A percentile compares a stretch with the other conserved stretches of the same genome.
Evolutionary conservation across 805 yeast genomes (phyloP).

Genomic region (Metschnikowia matae): DNA sequence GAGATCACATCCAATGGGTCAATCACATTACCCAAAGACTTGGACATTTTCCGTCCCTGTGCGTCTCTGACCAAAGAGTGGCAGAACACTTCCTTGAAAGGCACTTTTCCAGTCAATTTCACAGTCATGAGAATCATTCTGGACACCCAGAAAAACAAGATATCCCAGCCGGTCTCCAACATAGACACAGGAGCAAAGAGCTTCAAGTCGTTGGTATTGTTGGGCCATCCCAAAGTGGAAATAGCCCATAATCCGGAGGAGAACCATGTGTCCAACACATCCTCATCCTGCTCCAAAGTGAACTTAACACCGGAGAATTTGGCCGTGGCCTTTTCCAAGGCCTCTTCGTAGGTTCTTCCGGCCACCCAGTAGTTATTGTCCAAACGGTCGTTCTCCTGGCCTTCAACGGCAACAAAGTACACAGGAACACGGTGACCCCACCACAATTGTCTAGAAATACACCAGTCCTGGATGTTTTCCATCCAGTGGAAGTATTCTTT

Average conservation of each 20-base stretch:
- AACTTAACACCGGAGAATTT: slow-evolving; percentile 69
- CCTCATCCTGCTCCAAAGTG: slow-evolving; percentile 91
- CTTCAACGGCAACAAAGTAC: slow-evolving; percentile 80
- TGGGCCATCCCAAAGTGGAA: slow-evolving; percentile 96
- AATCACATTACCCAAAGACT: slow-evolving; percentile 92
- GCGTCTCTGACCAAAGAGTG: slow-evolving; percentile 98
- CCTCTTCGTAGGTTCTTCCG: slow-evolving; percentile 81
- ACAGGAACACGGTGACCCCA: slow-evolving; percentile 99
- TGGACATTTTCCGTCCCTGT: slow-evolving; percentile 98
- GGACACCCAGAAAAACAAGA: slow-evolving; percentile 97
- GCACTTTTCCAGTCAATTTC: slow-evolving; percentile 85
- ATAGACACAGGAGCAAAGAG: slow-evolving; percentile 85
- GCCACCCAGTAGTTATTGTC: slow-evolving; percentile 86
- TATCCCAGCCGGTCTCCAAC: slow-evolving; percentile 99
- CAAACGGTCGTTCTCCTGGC: slow-evolving; percentile 56
- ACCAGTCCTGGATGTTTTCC: slow-evolving; percentile 97
- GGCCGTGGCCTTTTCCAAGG: slow-evolving; percentile 70
- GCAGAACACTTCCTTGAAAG: slow-evolving; percentile 95
- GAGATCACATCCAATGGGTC: slow-evolving; percentile 93
- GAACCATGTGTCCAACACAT: slow-evolving; percentile 98
- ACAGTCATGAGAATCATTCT: slow-evolving; percentile 92
- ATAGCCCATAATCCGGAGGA: slow-evolving; percentile 98
- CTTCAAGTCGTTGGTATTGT: slow-evolving; percentile 65
- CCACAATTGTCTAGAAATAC: slow-evolving; percentile 88
- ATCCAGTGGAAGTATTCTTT: slow-evolving; percentile 94